Evolutionary conservation across 2,329 filamentous ascomycete genomes (phyloP).

Genomic region (Hirsutella minnesotensis): DNA sequence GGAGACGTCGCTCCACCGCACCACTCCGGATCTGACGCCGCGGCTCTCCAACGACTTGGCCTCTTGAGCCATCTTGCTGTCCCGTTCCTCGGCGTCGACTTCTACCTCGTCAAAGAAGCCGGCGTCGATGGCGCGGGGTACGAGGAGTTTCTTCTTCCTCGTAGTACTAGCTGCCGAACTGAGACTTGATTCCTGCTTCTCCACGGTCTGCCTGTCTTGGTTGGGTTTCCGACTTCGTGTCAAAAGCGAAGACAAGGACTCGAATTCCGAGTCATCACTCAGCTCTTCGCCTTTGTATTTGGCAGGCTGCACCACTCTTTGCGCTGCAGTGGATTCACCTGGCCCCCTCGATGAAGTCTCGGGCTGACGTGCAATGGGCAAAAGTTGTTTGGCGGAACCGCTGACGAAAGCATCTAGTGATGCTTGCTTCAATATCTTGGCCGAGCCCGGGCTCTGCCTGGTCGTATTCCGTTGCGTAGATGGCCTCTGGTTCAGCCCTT

Average conservation of each 20-base stretch:
- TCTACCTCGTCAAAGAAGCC: slow-evolving; percentile 27
- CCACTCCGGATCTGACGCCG: slow-evolving; percentile 8
- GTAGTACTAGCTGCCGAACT: slow-evolving; percentile 6
- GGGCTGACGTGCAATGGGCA: background rate
- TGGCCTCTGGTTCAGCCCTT: no score
- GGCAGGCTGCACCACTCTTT: background rate
- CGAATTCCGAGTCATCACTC: slow-evolving; percentile 8
- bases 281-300: slow-evolving; percentile 2
- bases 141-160: slow-evolving; percentile 25
- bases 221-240: background rate
- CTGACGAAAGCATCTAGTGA: slow-evolving; percentile 17
- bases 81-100: slow-evolving; percentile 13
- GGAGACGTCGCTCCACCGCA: slow-evolving; percentile 19
- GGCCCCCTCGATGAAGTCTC: background rate
- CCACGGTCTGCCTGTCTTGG: slow-evolving; percentile 2
- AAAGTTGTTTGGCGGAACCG: background rate
- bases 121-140: slow-evolving; percentile 21
- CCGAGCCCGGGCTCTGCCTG: background rate
- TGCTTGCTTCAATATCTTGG: slow-evolving; percentile 17
- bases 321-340: background rate
- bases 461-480: no score
- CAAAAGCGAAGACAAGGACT: slow-evolving; percentile 1
- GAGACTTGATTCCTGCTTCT: background rate
- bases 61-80: slow-evolving; percentile 12
- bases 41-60: slow-evolving; percentile 5